A percentile compares a stretch with the other conserved stretches of the same genome.
phyloP scores from a whole-genome alignment of 257 asterid genomes.

The Solanum bulbocastanum region DNA sequence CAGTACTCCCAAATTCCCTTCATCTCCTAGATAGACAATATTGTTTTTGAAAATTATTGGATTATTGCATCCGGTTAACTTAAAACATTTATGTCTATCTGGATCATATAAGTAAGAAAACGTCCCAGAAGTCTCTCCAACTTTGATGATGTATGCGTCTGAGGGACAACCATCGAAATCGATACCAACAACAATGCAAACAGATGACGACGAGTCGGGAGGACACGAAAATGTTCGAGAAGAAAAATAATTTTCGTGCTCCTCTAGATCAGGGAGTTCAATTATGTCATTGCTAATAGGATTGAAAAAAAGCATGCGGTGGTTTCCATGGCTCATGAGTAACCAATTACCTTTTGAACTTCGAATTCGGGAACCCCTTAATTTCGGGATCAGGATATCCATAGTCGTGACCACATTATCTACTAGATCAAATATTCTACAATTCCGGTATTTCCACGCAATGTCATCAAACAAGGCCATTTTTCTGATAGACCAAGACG shows the following conservation, averaged over 20 bases:
- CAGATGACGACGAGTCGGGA: neutral
- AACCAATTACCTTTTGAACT: too few species aligned
- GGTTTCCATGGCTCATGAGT: too few species aligned
- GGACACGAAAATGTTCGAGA: neutral
- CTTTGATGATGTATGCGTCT: neutral
- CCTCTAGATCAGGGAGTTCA: neutral
- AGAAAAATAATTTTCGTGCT: accelerated
- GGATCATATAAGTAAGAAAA: neutral
- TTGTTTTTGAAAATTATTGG: neutral
- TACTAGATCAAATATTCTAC: neutral
- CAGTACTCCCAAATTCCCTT: neutral
- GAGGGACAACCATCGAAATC: neutral
- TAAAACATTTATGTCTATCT: neutral
- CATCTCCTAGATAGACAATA: neutral
- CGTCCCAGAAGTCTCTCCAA: neutral
- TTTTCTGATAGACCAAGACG: neutral
- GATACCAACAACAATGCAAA: too few species aligned
- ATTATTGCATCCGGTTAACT: neutral
- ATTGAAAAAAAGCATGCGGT: too few species aligned
- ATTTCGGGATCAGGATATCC: too few species aligned
- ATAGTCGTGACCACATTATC: too few species aligned
- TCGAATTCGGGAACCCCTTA: too few species aligned
- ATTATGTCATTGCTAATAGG: neutral
- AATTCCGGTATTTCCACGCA: neutral
- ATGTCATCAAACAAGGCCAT: neutral